phyloP scores from a whole-genome alignment of 2,329 filamentous ascomycete species.

The Fusarium nodosum region DNA sequence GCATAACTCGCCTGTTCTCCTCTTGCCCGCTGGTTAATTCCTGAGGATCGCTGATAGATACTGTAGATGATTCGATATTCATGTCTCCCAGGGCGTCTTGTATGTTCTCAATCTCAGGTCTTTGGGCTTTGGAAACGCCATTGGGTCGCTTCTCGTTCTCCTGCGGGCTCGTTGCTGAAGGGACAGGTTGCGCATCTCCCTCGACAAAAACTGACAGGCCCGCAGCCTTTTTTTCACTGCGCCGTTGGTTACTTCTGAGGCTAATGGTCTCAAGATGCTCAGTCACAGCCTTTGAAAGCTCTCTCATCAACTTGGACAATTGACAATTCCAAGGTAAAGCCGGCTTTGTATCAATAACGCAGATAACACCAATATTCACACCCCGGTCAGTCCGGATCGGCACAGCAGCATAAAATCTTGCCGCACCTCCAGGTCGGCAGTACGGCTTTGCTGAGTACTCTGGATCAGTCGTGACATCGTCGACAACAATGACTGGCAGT shows the following conservation, averaged over 20 bases:
- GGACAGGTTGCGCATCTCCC: conserved; percentile 38
- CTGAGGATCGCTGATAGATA: not conserved
- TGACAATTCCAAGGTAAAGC: conserved; percentile 44
- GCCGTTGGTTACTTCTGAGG: conserved; percentile 46
- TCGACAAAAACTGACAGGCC: conserved; percentile 57
- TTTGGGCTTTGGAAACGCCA: not conserved
- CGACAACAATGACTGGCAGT: conserved; percentile 54
- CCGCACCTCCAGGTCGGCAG: conserved; percentile 40
- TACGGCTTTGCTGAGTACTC: conserved; percentile 50
- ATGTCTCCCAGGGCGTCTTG: conserved; percentile 1
- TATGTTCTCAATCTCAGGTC: conserved; percentile 26
- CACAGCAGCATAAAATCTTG: conserved; percentile 58
- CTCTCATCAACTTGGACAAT: conserved; percentile 47
- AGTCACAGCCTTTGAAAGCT: conserved; percentile 53
- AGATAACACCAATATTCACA: conserved; percentile 60
- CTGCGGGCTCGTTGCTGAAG: not conserved
- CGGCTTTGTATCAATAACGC: conserved; percentile 46
- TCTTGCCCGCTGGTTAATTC: not conserved
- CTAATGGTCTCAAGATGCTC: conserved; percentile 54
- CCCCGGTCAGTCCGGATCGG: conserved; percentile 58
- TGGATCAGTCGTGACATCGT: conserved; percentile 53
- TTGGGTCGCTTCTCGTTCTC: not conserved
- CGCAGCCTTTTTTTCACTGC: conserved; percentile 55
- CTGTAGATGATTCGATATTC: not conserved
- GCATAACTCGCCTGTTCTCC: not conserved